Percentiles rank a stretch among this genome's conserved stretches.
Evolutionary conservation across 106 monocot genomes (phyloP).

Genomic region (Agapanthus africanus): DNA sequence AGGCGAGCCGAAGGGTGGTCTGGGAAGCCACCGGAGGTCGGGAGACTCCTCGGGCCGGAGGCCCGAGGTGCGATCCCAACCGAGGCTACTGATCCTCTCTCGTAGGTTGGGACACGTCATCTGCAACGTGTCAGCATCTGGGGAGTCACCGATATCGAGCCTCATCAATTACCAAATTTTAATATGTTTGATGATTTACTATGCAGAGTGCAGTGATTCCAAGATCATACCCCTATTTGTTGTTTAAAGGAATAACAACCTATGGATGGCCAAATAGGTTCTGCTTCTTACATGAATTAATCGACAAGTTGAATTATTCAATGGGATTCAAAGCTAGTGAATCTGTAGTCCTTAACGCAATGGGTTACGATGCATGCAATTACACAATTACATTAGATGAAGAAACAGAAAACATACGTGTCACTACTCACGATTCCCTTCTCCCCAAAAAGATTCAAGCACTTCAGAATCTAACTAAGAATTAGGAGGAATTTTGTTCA

Average conservation of each 20-base stretch:
- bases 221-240: conserved; percentile 28
- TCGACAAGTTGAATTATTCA: conserved; percentile 24
- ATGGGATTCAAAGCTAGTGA: conserved; percentile 18
- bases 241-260: conserved; percentile 34
- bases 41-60: no score
- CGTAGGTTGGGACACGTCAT: no score
- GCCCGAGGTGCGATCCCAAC: no score
- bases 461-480: conserved; percentile 27
- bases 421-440: conserved; percentile 26
- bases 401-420: conserved; percentile 14
- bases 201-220: conserved; percentile 30
- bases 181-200: no score
- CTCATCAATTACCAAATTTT: no score
- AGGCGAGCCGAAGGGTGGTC: no score
- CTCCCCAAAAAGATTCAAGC: conserved; percentile 30
- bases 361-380: conserved; percentile 24
- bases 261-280: conserved; percentile 28
- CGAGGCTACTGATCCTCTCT: no score
- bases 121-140: no score
- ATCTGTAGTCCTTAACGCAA: conserved; percentile 27
- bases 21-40: no score
- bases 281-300: conserved; percentile 31
- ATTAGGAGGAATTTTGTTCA: conserved; percentile 36
- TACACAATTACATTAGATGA: conserved; percentile 28
- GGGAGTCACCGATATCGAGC: no score